Percentiles rank a stretch among this genome's conserved stretches.
These are phyloP conservation scores for Citrus mangshanensis DNA, from an alignment of 345 rosid species.

Conservation along the genomic window DNA sequence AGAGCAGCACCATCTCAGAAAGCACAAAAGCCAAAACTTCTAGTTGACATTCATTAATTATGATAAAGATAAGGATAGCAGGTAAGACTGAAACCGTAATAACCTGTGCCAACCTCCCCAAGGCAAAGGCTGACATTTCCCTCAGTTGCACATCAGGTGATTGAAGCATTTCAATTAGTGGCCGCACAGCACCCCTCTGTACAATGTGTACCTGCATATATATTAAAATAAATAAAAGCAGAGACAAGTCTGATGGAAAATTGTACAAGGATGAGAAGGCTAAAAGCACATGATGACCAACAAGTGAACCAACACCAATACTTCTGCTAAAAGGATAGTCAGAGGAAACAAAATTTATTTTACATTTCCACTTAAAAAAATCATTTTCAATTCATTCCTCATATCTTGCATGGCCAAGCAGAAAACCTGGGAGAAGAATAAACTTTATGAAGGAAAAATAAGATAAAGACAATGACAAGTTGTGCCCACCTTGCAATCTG, in stretches of 20 bases:
- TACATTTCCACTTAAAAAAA: background rate
- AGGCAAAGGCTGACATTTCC: constrained; percentile 99
- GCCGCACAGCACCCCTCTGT: constrained; percentile 97
- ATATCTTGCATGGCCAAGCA: background rate
- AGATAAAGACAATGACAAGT: constrained; percentile 3
- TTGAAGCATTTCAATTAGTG: constrained; percentile 93
- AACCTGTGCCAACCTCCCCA: constrained; percentile 99
- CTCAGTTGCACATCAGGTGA: constrained; percentile 83
- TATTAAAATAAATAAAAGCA: constrained; percentile 7
- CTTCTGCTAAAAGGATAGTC: background rate
- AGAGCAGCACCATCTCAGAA: background rate
- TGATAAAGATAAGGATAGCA: background rate
- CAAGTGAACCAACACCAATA: background rate
- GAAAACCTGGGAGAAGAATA: background rate
- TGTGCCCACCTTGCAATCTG: constrained; percentile 86
- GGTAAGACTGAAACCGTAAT: constrained; percentile 11
- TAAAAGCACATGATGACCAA: background rate
- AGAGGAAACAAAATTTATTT: background rate
- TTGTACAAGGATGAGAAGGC: background rate
- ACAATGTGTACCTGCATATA: constrained; percentile 88
- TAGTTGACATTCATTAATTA: background rate
- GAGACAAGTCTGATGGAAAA: background rate
- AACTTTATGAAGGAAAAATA: constrained; percentile 1
- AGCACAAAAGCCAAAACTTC: background rate
- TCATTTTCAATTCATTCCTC: background rate